Evolutionary conservation across 768 basidiomycete genomes (phyloP).

Genomic region (Mrakia hoshinonis): DNA sequence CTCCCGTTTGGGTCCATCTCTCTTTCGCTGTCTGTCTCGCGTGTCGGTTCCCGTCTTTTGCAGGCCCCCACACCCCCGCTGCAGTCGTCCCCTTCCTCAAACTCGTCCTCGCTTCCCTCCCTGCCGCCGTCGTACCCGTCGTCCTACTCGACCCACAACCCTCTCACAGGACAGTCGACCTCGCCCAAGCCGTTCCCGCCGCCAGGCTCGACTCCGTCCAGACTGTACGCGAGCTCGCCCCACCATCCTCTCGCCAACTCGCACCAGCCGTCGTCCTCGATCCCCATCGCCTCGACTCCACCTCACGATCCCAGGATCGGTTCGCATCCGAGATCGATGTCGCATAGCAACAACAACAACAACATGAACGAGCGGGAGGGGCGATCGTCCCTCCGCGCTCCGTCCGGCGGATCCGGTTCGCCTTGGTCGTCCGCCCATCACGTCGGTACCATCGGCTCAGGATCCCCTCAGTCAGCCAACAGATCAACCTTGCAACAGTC

Average conservation of each 20-base stretch:
- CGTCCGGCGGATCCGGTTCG: background rate
- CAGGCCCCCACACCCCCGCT: constrained; percentile 1
- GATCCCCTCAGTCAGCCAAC: background rate
- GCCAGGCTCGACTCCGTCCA: background rate
- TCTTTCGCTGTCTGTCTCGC: background rate
- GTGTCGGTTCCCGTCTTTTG: background rate
- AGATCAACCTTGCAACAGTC: background rate
- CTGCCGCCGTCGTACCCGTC: background rate
- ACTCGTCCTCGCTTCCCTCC: background rate
- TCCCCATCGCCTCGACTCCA: constrained; percentile 6
- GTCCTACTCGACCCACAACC: constrained; percentile 4
- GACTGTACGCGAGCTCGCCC: background rate
- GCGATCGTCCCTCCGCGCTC: background rate
- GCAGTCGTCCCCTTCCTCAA: background rate
- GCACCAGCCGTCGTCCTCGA: no score
- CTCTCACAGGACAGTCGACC: constrained; percentile 1
- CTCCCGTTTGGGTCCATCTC: no score
- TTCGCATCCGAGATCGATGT: constrained; percentile 3
- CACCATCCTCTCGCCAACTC: background rate
- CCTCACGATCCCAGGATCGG: background rate
- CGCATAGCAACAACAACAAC: background rate
- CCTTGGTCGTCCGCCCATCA: constrained; percentile 17
- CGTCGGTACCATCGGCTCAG: constrained; percentile 18
- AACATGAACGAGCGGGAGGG: background rate
- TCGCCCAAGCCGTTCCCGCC: constrained; percentile 11